Evolutionary conservation across 1,139 yeast genomes (phyloP), one percentile per base, ranked within the genome.

Genomic region (Kodamaea arcana): DNA sequence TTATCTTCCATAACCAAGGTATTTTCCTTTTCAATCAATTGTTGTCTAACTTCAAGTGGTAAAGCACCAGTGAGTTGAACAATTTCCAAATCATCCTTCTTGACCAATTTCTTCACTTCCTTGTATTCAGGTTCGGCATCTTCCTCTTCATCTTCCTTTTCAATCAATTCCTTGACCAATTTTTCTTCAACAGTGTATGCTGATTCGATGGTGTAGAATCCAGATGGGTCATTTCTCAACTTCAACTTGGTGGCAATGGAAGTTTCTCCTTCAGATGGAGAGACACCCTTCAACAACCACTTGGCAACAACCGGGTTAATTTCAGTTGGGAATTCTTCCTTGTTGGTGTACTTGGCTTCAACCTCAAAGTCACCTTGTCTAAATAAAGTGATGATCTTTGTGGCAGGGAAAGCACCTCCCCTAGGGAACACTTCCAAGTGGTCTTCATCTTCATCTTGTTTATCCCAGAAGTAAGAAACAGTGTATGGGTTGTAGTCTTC

Each of bases 181-280:
- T 83, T 77, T 68, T 92, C 97, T 68, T 87, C 95, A 52, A 90
- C 90, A 45, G 95, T 84, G 77, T 88, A 83, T 39, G 97, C 98
- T 41, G 87, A 78, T 70, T 92, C 97, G 49, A 94, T 80, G 51
- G 85, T 82, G 75, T 85, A 88, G 70, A 90, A 80, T 36, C 98
- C 98, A 44, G 95, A 83, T 65, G 96, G 95, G 62, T 92, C 97
- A 66, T 87, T 85, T 78, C 98, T 84, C 59, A 92, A 81, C 77
- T 88, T 88, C 65, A 94, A 76, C 72, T 92, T 92, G 58, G 87
- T 83, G 42, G 94, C 87, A 52, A 88, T 81, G 27, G 92, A 69
- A 37, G 79, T 72, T 60, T 87, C 90, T 51, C 84, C 87, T 48
- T 76, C 82, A 46, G 76, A 65, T 46, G 90, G 81, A 54, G 76